Percentiles rank a stretch among this genome's conserved stretches.
These are phyloP conservation scores for Leishmania lainsoni DNA, from an alignment of 208 protist genomes.

Conservation along the genomic window DNA sequence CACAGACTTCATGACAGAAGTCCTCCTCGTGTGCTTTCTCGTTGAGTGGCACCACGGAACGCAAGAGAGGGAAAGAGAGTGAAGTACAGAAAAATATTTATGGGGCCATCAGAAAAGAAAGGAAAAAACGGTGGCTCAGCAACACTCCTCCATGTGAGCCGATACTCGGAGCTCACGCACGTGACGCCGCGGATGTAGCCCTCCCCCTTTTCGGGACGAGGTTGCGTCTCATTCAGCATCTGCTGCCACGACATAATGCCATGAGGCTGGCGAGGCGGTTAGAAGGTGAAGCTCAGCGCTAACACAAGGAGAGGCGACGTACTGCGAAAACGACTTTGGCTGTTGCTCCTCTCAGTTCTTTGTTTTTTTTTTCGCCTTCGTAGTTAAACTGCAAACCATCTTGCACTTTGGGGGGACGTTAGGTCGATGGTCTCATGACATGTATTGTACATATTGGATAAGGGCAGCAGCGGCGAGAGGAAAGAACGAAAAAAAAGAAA, in stretches of 20 bases:
- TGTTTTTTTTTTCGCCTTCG: slow-evolving; percentile 5
- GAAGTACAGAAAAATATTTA: background rate
- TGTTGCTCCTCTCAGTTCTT: background rate
- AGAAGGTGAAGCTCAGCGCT: background rate
- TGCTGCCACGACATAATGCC: background rate
- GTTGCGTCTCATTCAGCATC: background rate
- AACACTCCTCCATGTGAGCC: background rate
- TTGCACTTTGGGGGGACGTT: too few relatives aligned
- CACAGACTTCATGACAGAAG: slow-evolving; percentile 24
- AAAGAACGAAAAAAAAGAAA: slow-evolving; percentile 1
- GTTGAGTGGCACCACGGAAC: background rate
- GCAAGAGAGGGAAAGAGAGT: background rate
- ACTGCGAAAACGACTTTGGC: background rate
- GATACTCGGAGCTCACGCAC: background rate
- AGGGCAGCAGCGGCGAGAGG: background rate
- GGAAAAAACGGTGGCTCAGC: slow-evolving; percentile 9
- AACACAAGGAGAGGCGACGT: background rate
- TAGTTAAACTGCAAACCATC: background rate
- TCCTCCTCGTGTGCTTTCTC: background rate
- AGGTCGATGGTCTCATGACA: background rate
- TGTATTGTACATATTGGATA: slow-evolving; percentile 3
- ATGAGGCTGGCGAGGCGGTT: background rate
- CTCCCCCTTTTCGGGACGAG: background rate
- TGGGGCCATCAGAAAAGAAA: background rate
- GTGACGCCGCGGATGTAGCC: background rate